These are phyloP conservation scores for Chrysoporthe puriensis DNA, from an alignment of 2,329 filamentous ascomycete species.

Conservation along the genomic window DNA sequence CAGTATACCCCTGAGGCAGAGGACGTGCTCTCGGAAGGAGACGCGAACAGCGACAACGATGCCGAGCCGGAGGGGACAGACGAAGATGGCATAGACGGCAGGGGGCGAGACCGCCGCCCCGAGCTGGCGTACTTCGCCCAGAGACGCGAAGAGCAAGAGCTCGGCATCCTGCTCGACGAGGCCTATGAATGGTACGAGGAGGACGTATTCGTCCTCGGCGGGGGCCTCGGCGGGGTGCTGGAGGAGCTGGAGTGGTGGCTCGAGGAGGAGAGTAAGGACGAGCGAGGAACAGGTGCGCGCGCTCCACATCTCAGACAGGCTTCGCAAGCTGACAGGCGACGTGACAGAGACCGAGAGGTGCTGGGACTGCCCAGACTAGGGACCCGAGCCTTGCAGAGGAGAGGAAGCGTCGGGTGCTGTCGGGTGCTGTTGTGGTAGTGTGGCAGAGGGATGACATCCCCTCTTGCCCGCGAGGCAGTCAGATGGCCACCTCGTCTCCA, in stretches of 20 bases:
- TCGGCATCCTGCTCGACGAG: neutral
- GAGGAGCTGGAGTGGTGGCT: neutral
- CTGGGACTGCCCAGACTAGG: too few relatives aligned
- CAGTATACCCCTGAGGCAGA: neutral
- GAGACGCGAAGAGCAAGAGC: neutral
- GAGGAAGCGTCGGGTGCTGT: too few relatives aligned
- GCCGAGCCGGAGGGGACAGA: neutral
- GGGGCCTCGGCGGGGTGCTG: neutral
- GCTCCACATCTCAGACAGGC: too few relatives aligned
- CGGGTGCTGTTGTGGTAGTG: too few relatives aligned
- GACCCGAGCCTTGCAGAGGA: too few relatives aligned
- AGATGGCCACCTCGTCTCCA: too few relatives aligned
- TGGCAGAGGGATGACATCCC: too few relatives aligned
- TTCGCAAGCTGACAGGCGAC: too few relatives aligned
- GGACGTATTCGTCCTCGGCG: neutral
- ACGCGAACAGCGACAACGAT: neutral
- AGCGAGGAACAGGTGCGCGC: neutral
- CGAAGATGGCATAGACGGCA: neutral
- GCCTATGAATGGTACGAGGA: constrained; percentile 4
- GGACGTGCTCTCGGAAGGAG: neutral
- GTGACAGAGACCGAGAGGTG: neutral
- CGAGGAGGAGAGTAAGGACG: neutral
- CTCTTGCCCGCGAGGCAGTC: too few relatives aligned
- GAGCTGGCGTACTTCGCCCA: neutral
- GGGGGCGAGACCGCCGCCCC: neutral